Percentiles rank a stretch among this genome's conserved stretches.
Conservation (phyloP, 768 basidiomycete species). For the Hebeloma cylindrosporum region DNA sequence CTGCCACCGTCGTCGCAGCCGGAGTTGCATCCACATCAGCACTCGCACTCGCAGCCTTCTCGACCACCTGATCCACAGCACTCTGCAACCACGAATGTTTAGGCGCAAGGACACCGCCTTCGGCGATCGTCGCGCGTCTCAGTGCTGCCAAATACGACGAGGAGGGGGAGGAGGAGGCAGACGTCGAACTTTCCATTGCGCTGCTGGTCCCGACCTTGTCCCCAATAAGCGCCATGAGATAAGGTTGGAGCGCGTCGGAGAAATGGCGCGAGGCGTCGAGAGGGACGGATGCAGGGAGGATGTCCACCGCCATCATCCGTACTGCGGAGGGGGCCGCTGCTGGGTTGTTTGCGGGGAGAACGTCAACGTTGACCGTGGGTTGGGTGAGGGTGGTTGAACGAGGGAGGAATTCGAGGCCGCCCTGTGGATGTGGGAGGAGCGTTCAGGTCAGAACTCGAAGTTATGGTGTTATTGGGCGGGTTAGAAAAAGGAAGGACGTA, state of each 20-base stretch:
- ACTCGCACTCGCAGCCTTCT: slow-evolving; percentile 10
- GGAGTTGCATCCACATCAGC: neutral
- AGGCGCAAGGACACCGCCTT: slow-evolving; percentile 51
- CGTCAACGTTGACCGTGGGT: slow-evolving; percentile 67
- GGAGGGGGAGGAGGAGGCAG: too few species aligned
- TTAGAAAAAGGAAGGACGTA: slow-evolving; percentile 23
- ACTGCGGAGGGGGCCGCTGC: slow-evolving; percentile 48
- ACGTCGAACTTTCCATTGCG: too few species aligned
- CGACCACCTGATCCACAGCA: slow-evolving; percentile 47
- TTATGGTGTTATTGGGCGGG: neutral
- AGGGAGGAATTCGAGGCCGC: slow-evolving; percentile 82
- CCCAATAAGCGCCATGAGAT: slow-evolving; percentile 58
- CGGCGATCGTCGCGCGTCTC: slow-evolving; percentile 70
- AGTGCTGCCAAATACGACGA: slow-evolving; percentile 43
- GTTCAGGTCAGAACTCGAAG: neutral
- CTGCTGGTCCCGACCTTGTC: slow-evolving; percentile 9
- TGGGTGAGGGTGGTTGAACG: slow-evolving; percentile 74
- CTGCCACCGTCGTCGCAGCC: slow-evolving; percentile 1
- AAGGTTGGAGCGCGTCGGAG: slow-evolving; percentile 62
- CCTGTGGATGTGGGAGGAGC: slow-evolving; percentile 40
- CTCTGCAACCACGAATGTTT: slow-evolving; percentile 59
- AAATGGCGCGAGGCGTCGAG: slow-evolving; percentile 81
- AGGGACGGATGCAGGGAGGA: slow-evolving; percentile 83
- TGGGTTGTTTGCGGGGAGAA: slow-evolving; percentile 41
- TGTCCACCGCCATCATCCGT: slow-evolving; percentile 88